Evolutionary conservation across 257 asterid genomes (phyloP).

Genomic region (Forsythia suspensa): DNA sequence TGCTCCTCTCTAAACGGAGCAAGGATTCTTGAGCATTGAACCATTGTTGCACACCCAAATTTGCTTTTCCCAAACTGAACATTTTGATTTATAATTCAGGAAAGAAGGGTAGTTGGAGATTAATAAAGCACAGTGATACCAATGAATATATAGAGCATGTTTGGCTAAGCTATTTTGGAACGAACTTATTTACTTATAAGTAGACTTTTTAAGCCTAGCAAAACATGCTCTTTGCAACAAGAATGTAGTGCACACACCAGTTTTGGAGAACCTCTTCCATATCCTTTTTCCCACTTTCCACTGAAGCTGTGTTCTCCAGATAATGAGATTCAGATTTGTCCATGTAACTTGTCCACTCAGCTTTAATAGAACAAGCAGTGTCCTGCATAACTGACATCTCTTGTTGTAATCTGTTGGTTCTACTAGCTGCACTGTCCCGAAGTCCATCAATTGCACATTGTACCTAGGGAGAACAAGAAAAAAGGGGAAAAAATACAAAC

Average conservation of each 20-base stretch:
- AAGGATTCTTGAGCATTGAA: conserved; percentile 72
- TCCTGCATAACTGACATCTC: conserved; percentile 91
- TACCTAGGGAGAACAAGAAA: conserved; percentile 46
- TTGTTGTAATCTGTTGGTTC: conserved; percentile 71
- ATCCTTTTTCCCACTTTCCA: conserved; percentile 68
- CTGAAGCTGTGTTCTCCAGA: conserved; percentile 69
- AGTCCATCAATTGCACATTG: conserved; percentile 73
- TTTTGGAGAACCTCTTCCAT: conserved; percentile 65
- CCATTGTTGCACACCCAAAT: conserved; percentile 89
- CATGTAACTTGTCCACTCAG: conserved; percentile 67
- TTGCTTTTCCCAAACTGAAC: conserved; percentile 82
- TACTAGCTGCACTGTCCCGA: conserved; percentile 73
- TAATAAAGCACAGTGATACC: neutral
- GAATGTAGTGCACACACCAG: conserved; percentile 51
- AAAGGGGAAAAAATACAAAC: neutral
- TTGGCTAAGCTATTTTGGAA: neutral
- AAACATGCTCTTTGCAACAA: neutral
- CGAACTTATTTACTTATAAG: neutral
- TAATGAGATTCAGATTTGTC: conserved; percentile 65
- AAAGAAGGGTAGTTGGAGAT: conserved; percentile 10
- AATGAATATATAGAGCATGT: neutral
- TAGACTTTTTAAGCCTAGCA: neutral
- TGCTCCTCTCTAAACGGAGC: conserved; percentile 66
- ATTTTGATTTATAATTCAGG: neutral
- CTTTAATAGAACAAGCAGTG: conserved; percentile 63